A percentile compares a stretch with the other conserved stretches of the same genome.
phyloP scores from a whole-genome alignment of 768 basidiomycete species.

The Steccherinum ochraceum region DNA sequence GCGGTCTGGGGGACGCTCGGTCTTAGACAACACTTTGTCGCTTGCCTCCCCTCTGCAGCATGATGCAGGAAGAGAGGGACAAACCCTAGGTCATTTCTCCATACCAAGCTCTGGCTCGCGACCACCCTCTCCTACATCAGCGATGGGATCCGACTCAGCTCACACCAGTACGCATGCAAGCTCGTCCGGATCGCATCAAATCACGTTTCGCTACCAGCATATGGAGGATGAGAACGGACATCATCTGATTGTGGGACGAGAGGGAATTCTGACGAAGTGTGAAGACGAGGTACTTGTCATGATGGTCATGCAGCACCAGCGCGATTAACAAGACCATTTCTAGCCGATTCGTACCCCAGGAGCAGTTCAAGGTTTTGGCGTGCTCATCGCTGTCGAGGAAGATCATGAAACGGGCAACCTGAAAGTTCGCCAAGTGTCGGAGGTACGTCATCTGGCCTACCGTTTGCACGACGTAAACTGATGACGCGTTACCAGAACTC shows the following conservation, averaged over 20 bases:
- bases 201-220: conserved; percentile 65
- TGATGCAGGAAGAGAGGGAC: background rate
- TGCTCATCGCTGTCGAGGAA: conserved; percentile 66
- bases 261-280: conserved; percentile 57
- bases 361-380: conserved; percentile 79
- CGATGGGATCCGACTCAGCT: conserved; percentile 8
- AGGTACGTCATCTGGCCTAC: conserved; percentile 36
- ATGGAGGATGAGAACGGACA: conserved; percentile 57
- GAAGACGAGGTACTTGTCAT: conserved; percentile 57
- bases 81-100: conserved; percentile 7
- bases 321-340: background rate
- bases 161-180: conserved; percentile 10
- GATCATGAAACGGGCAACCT: conserved; percentile 44
- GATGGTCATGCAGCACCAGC: background rate
- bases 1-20: conserved; percentile 1
- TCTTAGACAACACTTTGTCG: background rate
- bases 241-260: conserved; percentile 63
- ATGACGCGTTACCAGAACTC: conserved; percentile 49
- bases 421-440: conserved; percentile 71
- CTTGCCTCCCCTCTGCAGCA: background rate
- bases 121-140: conserved; percentile 4
- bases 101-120: conserved; percentile 6
- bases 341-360: conserved; percentile 80
- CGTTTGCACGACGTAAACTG: background rate
- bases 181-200: conserved; percentile 28